A percentile compares a stretch with the other conserved stretches of the same genome.
Conservation (phyloP, 2,329 filamentous ascomycete species). For the Ceratocystis diversiconidia region DNA sequence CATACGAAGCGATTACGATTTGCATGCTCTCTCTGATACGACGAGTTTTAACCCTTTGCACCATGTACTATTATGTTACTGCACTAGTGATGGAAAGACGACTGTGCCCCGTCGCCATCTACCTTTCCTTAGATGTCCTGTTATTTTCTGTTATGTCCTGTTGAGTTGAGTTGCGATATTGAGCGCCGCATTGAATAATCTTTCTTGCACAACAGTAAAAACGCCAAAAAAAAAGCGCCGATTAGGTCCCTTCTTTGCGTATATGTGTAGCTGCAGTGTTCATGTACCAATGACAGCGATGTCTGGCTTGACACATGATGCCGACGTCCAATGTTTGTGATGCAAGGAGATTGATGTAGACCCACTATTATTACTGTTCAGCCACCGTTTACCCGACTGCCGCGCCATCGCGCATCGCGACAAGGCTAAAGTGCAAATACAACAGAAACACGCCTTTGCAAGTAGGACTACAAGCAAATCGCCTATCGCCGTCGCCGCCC, state of each 20-base stretch:
- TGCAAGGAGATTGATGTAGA: no score
- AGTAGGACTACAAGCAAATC: not conserved
- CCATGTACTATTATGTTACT: conserved; percentile 16
- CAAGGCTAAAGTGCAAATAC: not conserved
- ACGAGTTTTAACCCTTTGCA: conserved; percentile 13
- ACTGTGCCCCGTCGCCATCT: not conserved
- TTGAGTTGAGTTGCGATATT: not conserved
- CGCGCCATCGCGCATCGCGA: conserved; percentile 1
- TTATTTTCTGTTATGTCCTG: not conserved
- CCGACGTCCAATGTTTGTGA: no score
- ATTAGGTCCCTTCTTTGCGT: not conserved
- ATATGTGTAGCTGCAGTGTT: not conserved
- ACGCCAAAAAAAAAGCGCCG: not conserved
- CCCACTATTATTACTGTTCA: not conserved
- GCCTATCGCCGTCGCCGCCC: not conserved
- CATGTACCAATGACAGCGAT: not conserved
- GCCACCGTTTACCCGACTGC: not conserved
- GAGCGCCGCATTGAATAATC: not conserved
- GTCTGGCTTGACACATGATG: not conserved
- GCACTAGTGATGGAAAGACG: not conserved
- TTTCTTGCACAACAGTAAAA: not conserved
- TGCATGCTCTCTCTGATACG: not conserved
- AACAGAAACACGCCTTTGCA: not conserved
- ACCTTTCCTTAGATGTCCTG: conserved; percentile 1
- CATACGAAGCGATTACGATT: not conserved